A percentile compares a stretch with the other conserved stretches of the same genome.
Conservation (phyloP, 2,329 filamentous ascomycete genomes). For the Emergomyces africanus region DNA sequence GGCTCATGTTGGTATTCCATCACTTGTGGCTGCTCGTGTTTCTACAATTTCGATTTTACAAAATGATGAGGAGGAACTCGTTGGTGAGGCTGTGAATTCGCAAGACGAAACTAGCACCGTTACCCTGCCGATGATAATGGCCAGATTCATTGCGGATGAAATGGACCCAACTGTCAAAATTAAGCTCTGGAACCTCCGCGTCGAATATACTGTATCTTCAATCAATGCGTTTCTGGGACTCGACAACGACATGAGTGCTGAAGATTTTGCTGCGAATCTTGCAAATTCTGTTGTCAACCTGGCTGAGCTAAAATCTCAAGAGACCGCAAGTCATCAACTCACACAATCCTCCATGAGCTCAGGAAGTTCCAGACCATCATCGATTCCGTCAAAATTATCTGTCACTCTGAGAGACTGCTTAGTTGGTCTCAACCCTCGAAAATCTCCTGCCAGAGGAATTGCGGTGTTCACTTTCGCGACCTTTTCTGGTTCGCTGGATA, state of each 20-base stretch:
- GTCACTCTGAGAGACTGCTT: conserved; percentile 70
- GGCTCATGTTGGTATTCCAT: conserved; percentile 73
- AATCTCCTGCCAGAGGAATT: conserved; percentile 60
- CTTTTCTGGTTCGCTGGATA: conserved; percentile 54
- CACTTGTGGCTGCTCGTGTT: conserved; percentile 66
- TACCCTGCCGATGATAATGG: conserved; percentile 58
- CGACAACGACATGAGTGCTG: conserved; percentile 50
- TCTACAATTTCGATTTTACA: conserved; percentile 49
- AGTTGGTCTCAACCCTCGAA: conserved; percentile 71
- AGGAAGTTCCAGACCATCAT: conserved; percentile 13
- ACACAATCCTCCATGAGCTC: conserved; percentile 10
- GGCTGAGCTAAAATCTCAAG: conserved; percentile 40
- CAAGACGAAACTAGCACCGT: conserved; percentile 11
- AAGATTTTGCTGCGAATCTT: conserved; percentile 63
- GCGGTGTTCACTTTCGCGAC: conserved; percentile 68
- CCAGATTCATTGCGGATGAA: conserved; percentile 83
- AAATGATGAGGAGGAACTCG: conserved; percentile 56
- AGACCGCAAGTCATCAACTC: conserved; percentile 7
- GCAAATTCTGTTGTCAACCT: conserved; percentile 69
- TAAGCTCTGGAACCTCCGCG: conserved; percentile 67
- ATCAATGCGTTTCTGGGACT: conserved; percentile 68
- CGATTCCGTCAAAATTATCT: conserved; percentile 40
- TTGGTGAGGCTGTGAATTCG: conserved; percentile 47
- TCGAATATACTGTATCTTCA: conserved; percentile 83
- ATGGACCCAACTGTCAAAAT: conserved; percentile 84